Base-by-base conservation (phyloP, 2,329 filamentous ascomycete species). In the Harringtonia lauricola region DNA sequence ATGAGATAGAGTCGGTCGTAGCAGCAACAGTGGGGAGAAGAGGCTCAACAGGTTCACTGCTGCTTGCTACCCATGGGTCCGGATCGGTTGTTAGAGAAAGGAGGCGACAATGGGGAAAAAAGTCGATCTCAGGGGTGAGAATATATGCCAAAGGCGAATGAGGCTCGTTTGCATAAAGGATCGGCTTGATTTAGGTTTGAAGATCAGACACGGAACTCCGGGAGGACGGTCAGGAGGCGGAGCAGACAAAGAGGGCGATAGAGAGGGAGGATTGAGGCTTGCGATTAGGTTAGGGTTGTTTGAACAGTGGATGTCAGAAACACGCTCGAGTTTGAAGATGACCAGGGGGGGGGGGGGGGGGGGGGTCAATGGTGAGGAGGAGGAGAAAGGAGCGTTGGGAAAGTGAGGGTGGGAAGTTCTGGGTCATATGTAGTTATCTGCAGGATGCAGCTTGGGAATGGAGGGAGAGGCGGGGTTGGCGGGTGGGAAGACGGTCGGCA, bases 321-420 rank as follows among this genome's bases (percentile, higher is more conserved):
- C 56, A 40, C 58, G 59, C 59, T 58, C 51, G 55, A 56, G 63
- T 64, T 67, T 67, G 66, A 64, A 60, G 64, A 59, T 55, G 51
- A 57, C 62, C 57, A 60, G 54, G 60, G 57, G 50, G 43, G 10
- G 19, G 6, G 15, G 10, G 8, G 15, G 6, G 17, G 34, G 19
- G 46, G 46, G 52, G 46, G 13, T 9, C n/a, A n/a, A 18, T 9
- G 33, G 18, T 10, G 47, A 41, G 43, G 40, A 45, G 44, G 46
- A 40, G 41, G 42, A 17, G 29, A n/a, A n/a, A n/a, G 36, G 24
- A 26, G 10, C 35, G 39, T 19, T 6, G 18, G 36, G 39, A 22
- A 26, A 46, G 43, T 41, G 44, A 31, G 37, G 15, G 37, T 3
- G 26, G n/a, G 37, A 24, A 24, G n/a, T n/a, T n/a, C n/a, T n/a